Conservation (phyloP, 1,139 yeast species). For the Nematodospora anomalae region DNA sequence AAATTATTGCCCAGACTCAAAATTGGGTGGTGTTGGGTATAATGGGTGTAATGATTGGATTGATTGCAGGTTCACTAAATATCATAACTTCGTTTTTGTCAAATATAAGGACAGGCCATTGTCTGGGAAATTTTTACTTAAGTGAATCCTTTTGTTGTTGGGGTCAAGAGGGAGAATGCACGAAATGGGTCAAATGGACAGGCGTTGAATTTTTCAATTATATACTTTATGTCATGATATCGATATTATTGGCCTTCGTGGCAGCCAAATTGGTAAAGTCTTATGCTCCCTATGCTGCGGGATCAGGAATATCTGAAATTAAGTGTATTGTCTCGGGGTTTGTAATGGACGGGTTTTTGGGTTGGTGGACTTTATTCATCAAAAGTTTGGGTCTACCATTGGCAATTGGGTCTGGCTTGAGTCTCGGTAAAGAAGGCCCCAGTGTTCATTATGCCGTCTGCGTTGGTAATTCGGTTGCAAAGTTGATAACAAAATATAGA, state of each 20-base stretch:
- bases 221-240: constrained; percentile 55
- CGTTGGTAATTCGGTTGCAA: constrained; percentile 68
- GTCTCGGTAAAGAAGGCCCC: constrained; percentile 86
- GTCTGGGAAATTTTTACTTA: constrained; percentile 66
- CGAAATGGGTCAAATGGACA: constrained; percentile 60
- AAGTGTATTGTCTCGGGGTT: constrained; percentile 95
- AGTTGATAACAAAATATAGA: constrained; percentile 45
- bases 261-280: constrained; percentile 69
- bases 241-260: constrained; percentile 58
- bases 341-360: constrained; percentile 74
- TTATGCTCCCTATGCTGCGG: constrained; percentile 91
- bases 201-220: constrained; percentile 48
- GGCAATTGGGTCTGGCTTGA: constrained; percentile 78
- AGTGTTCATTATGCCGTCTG: constrained; percentile 85
- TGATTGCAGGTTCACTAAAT: constrained; percentile 78
- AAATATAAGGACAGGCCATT: constrained; percentile 75
- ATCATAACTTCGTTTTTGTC: constrained; percentile 86
- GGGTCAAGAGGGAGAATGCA: constrained; percentile 55
- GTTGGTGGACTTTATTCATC: constrained; percentile 67
- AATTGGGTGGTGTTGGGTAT: constrained; percentile 75
- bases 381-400: constrained; percentile 83
- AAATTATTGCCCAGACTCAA: constrained; percentile 50
- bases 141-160: constrained; percentile 82
- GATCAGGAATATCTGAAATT: constrained; percentile 95
- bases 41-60: constrained; percentile 76